These are phyloP conservation scores for Dacryopinax primogenitus DNA, from an alignment of 768 basidiomycete species.

Conservation along the genomic window DNA sequence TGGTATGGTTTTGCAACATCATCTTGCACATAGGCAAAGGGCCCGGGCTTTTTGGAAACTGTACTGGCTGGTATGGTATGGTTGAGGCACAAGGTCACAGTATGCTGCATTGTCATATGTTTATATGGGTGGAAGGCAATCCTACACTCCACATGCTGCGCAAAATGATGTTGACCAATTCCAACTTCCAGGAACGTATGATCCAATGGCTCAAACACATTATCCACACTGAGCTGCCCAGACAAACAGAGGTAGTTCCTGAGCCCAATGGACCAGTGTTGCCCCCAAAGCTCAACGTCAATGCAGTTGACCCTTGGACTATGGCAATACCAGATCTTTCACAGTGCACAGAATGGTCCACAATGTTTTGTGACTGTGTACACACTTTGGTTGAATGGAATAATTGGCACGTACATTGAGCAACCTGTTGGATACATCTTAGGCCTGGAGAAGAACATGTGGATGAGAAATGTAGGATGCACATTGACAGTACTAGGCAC, in stretches of 20 bases:
- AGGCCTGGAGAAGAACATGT: background rate
- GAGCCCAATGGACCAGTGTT: background rate
- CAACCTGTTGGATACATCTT: background rate
- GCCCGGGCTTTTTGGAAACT: constrained; percentile 13
- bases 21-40: constrained; percentile 7
- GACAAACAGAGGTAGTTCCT: background rate
- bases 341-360: background rate
- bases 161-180: constrained; percentile 12
- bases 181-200: constrained; percentile 18
- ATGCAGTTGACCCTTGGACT: background rate
- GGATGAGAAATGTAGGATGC: background rate
- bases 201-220: constrained; percentile 23
- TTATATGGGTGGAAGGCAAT: constrained; percentile 19
- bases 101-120: constrained; percentile 19
- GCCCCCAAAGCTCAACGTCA: background rate
- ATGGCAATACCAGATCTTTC: background rate
- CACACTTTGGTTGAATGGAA: background rate
- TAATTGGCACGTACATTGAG: background rate
- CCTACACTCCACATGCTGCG: constrained; percentile 16
- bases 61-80: constrained; percentile 16
- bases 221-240: constrained; percentile 22
- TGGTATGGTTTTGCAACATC: constrained; percentile 6
- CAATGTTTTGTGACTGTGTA: background rate
- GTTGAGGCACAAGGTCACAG: constrained; percentile 18
- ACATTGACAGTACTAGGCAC: background rate